Conservation (phyloP, 306 rosid species). For the Quercus ilex region DNA sequence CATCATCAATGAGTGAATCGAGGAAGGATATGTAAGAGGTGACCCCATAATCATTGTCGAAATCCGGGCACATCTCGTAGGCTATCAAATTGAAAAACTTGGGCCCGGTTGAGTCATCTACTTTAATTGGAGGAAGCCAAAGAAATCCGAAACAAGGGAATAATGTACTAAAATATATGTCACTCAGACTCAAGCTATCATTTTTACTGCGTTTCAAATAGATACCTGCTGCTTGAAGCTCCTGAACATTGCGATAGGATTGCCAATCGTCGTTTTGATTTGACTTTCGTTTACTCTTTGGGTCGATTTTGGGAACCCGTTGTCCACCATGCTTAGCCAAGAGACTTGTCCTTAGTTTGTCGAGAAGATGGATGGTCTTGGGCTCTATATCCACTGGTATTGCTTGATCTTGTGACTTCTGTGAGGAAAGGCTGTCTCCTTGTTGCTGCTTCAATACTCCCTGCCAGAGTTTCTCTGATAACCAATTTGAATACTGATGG, state of each 20-base stretch:
- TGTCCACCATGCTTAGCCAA: neutral
- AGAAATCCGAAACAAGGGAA: neutral
- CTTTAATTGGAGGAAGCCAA: neutral
- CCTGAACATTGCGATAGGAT: neutral
- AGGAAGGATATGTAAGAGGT: slow-evolving; percentile 28
- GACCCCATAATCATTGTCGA: slow-evolving; percentile 17
- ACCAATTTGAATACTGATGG: too few species aligned
- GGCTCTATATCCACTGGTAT: too few species aligned
- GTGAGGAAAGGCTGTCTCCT: too few species aligned
- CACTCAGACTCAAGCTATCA: neutral
- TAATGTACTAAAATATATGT: neutral
- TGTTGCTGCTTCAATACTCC: too few species aligned
- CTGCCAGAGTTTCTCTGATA: too few species aligned
- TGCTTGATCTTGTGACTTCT: neutral
- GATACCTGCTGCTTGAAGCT: neutral
- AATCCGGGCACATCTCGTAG: slow-evolving; percentile 40
- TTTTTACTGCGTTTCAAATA: neutral
- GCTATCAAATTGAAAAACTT: slow-evolving; percentile 31
- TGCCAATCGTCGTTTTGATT: too few species aligned
- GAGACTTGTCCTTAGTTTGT: neutral
- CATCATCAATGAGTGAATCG: slow-evolving; percentile 37
- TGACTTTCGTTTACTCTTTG: too few species aligned
- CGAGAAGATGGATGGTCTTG: slow-evolving; percentile 3
- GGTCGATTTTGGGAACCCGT: neutral
- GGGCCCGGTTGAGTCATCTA: slow-evolving; percentile 7